Conservation (phyloP, 257 asterid species). For the Penstemon newberryi region DNA sequence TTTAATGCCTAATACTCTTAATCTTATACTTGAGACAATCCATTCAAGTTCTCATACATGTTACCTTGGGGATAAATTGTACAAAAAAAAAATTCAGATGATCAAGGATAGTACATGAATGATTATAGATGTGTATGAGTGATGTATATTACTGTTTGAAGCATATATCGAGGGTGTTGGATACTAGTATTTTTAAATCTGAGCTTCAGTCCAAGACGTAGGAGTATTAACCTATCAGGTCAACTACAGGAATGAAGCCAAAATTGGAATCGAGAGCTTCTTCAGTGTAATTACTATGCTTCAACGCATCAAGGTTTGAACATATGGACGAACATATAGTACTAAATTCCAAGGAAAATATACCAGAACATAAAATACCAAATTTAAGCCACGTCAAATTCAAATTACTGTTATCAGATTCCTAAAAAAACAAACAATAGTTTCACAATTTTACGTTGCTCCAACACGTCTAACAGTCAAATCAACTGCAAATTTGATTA, state of each 20-base stretch:
- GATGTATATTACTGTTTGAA: not conserved
- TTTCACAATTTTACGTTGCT: not conserved
- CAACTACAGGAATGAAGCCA: conserved; percentile 11
- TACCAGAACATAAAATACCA: conserved; percentile 10
- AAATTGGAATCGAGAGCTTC: not conserved
- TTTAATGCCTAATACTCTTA: conserved; percentile 10
- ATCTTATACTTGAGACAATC: conserved; percentile 11
- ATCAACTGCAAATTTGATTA: conserved; percentile 21
- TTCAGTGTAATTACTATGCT: not conserved
- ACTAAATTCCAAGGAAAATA: conserved; percentile 11
- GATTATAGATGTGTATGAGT: not conserved
- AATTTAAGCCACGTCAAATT: not conserved
- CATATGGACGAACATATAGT: not conserved
- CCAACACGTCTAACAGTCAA: not conserved
- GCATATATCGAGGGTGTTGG: conserved; percentile 3
- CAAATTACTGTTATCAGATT: conserved; percentile 19
- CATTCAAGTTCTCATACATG: conserved; percentile 2
- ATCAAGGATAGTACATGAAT: not conserved
- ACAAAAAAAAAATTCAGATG: not conserved
- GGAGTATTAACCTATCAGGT: not conserved
- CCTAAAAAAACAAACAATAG: conserved; percentile 3
- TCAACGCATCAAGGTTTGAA: not conserved
- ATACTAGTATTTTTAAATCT: conserved; percentile 9
- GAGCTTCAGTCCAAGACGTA: conserved; percentile 6
- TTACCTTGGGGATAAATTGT: not conserved